These are phyloP conservation scores for Nothophytophthora sp. DNA, from an alignment of 352 stramenopile species.

Conservation along the genomic window DNA sequence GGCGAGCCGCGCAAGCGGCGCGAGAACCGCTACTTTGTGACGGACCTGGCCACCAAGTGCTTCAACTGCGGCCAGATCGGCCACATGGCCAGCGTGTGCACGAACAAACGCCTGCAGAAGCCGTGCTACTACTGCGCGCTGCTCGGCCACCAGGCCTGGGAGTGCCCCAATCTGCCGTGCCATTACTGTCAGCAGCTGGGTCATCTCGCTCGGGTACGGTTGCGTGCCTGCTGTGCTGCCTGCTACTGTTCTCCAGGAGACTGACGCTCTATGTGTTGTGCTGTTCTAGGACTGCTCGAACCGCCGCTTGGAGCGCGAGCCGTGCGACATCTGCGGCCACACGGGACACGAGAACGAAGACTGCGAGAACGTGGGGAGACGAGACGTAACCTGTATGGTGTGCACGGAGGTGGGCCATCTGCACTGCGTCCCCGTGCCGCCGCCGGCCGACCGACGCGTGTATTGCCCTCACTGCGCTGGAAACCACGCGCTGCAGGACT, in stretches of 20 bases:
- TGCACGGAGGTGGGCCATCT: slow-evolving; percentile 63
- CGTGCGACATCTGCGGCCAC: slow-evolving; percentile 61
- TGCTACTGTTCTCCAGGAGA: not conserved
- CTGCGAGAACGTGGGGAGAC: slow-evolving; percentile 36
- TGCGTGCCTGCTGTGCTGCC: not conserved
- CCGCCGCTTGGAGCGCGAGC: slow-evolving; percentile 33
- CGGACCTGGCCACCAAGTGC: slow-evolving; percentile 82
- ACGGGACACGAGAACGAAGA: slow-evolving; percentile 43
- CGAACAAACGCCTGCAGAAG: slow-evolving; percentile 68
- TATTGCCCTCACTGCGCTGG: slow-evolving; percentile 71
- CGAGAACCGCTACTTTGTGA: slow-evolving; percentile 83
- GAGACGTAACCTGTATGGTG: slow-evolving; percentile 72
- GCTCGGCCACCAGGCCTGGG: slow-evolving; percentile 69
- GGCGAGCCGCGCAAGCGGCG: slow-evolving; percentile 39
- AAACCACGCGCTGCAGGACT: slow-evolving; percentile 55
- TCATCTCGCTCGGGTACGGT: slow-evolving; percentile 57
- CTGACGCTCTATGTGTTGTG: not conserved
- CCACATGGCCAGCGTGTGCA: slow-evolving; percentile 75
- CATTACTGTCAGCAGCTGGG: slow-evolving; percentile 65
- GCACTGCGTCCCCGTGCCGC: slow-evolving; percentile 65
- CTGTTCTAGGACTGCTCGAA: slow-evolving; percentile 55
- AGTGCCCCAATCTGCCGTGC: slow-evolving; percentile 71
- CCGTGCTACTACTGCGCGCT: slow-evolving; percentile 84
- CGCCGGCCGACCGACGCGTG: slow-evolving; percentile 63
- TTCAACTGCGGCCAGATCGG: slow-evolving; percentile 84